These are phyloP conservation scores for Kingdonia uniflora DNA, from an alignment of 164 flowering plant species.

Conservation along the genomic window DNA sequence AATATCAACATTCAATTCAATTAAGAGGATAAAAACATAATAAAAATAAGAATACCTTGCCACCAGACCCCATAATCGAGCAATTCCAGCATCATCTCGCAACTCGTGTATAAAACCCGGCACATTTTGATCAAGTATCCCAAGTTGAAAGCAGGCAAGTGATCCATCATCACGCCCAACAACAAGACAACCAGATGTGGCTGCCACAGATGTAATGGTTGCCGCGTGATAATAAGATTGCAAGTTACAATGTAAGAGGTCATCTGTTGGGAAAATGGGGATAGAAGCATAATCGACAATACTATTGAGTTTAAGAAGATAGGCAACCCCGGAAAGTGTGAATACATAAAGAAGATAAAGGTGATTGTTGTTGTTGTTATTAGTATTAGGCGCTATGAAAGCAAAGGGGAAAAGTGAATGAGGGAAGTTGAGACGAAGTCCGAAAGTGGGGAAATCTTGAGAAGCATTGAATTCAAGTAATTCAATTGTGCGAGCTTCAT, in stretches of 20 bases:
- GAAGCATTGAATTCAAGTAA: conserved; percentile 38
- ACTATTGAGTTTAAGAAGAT: conserved; percentile 32
- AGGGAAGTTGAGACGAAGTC: conserved; percentile 54
- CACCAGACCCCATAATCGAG: conserved; percentile 79
- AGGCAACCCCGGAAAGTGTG: conserved; percentile 60
- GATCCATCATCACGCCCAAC: conserved; percentile 70
- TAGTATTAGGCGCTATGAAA: too few species aligned
- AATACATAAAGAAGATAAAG: conserved; percentile 42
- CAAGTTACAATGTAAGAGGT: conserved; percentile 33
- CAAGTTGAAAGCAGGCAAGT: conserved; percentile 47
- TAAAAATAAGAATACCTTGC: conserved; percentile 38
- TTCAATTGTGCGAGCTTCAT: conserved; percentile 39
- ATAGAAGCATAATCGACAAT: conserved; percentile 30
- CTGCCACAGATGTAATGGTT: conserved; percentile 42
- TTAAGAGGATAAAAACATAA: neutral
- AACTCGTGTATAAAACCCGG: conserved; percentile 63
- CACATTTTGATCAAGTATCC: conserved; percentile 28
- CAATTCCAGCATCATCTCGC: conserved; percentile 66
- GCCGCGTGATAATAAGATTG: conserved; percentile 19
- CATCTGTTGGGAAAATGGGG: conserved; percentile 30
- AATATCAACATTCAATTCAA: neutral
- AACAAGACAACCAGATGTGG: conserved; percentile 39
- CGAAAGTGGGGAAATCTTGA: conserved; percentile 36
- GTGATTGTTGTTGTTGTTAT: conserved; percentile 26
- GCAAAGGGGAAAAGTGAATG: conserved; percentile 57